phyloP scores from a whole-genome alignment of 768 basidiomycete genomes.

The Phaeotremella skinneri region DNA sequence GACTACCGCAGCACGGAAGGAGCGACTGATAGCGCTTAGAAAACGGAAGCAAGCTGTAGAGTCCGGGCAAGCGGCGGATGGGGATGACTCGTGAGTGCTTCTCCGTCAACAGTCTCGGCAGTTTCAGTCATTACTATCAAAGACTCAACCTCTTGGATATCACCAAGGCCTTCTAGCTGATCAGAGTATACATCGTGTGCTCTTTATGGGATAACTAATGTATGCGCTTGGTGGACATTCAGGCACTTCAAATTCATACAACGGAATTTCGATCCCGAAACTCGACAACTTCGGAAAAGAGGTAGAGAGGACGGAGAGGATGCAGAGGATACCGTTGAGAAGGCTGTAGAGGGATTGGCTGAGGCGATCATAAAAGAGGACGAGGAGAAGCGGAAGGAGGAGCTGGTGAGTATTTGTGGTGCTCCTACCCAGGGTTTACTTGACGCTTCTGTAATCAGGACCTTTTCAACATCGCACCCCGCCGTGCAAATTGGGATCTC shows the following conservation, averaged over 20 bases:
- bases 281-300: constrained; percentile 50
- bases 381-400: constrained; percentile 76
- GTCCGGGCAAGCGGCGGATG: constrained; percentile 27
- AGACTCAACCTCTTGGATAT: not conserved
- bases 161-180: not conserved
- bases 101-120: not conserved
- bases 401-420: constrained; percentile 71
- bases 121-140: not conserved
- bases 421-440: constrained; percentile 7
- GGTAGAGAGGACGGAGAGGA: constrained; percentile 63
- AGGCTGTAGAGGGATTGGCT: constrained; percentile 75
- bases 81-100: constrained; percentile 33
- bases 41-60: constrained; percentile 45
- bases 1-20: constrained; percentile 47
- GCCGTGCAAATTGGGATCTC: constrained; percentile 74
- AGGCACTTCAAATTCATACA: constrained; percentile 49
- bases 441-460: constrained; percentile 51
- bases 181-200: too few relatives aligned
- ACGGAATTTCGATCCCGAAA: constrained; percentile 88
- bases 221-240: constrained; percentile 12
- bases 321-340: constrained; percentile 79
- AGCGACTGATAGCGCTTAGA: constrained; percentile 48
- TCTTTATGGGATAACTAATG: too few relatives aligned
- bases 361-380: constrained; percentile 83
- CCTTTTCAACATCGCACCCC: constrained; percentile 64